Conservation (phyloP, 176 grass and related monocot genomes). For the Hsuehochloa calcarea region DNA sequence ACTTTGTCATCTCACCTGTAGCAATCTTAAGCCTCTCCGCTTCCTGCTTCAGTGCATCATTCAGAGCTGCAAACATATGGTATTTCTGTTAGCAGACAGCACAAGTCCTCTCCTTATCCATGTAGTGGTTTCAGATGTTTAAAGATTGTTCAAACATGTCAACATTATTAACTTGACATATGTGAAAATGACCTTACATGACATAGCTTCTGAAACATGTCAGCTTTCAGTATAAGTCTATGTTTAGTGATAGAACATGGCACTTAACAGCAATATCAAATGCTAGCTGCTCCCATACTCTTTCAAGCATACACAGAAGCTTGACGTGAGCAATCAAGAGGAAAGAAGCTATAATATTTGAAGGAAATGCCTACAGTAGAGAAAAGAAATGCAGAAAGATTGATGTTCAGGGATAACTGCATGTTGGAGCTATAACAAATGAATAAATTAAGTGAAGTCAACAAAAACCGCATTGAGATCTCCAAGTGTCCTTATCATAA, state of each 20-base stretch:
- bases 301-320: neutral
- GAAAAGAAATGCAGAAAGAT: neutral
- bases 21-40: slow-evolving; percentile 79
- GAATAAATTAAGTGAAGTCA: neutral
- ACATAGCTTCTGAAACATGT: neutral
- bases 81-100: slow-evolving; percentile 23
- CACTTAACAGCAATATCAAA: neutral
- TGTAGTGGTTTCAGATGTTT: neutral
- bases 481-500: neutral
- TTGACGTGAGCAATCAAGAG: neutral
- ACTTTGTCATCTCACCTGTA: slow-evolving; percentile 63
- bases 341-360: neutral
- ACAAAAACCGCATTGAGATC: neutral
- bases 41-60: slow-evolving; percentile 77
- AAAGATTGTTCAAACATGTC: slow-evolving; percentile 9
- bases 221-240: neutral
- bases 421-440: neutral
- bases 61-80: slow-evolving; percentile 64
- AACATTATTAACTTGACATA: neutral
- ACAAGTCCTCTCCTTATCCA: neutral
- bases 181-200: neutral
- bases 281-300: neutral
- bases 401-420: neutral
- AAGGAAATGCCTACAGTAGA: slow-evolving; percentile 4
- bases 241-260: neutral